phyloP scores from a whole-genome alignment of 352 stramenopile genomes.

The Phytophthora colocasiae region DNA sequence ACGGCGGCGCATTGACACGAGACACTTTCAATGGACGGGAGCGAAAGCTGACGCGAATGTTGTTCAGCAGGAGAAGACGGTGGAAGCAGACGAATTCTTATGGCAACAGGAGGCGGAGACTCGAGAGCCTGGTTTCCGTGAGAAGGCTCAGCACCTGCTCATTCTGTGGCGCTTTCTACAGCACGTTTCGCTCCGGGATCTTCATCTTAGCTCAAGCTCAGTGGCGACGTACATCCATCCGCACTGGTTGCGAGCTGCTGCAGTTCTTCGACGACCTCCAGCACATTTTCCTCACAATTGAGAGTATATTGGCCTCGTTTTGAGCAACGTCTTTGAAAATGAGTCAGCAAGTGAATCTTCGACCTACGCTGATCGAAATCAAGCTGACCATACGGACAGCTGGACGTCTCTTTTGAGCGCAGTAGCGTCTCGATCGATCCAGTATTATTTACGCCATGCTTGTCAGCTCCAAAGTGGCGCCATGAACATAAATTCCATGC shows the following conservation, averaged over 20 bases:
- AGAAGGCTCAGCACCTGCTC: conserved; percentile 27
- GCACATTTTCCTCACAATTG: background rate
- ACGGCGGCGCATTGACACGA: background rate
- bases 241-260: conserved; percentile 14
- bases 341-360: background rate
- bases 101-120: conserved; percentile 10
- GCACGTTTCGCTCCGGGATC: conserved; percentile 8
- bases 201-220: background rate
- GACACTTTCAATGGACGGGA: background rate
- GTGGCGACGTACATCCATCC: conserved; percentile 1
- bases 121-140: conserved; percentile 7
- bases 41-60: too few relatives aligned
- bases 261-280: conserved; percentile 6
- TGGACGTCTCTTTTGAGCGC: conserved; percentile 21
- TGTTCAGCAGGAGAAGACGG: too few relatives aligned
- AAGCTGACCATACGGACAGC: background rate
- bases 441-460: conserved; percentile 9
- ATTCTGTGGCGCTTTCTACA: conserved; percentile 30
- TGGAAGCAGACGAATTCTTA: background rate
- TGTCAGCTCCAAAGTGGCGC: background rate
- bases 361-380: background rate
- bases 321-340: conserved; percentile 10
- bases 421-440: conserved; percentile 16
- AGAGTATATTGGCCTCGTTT: background rate
- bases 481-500: conserved; percentile 4